Base-by-base conservation (phyloP, 2,329 filamentous ascomycete species). In the Verticillium nubilum region DNA sequence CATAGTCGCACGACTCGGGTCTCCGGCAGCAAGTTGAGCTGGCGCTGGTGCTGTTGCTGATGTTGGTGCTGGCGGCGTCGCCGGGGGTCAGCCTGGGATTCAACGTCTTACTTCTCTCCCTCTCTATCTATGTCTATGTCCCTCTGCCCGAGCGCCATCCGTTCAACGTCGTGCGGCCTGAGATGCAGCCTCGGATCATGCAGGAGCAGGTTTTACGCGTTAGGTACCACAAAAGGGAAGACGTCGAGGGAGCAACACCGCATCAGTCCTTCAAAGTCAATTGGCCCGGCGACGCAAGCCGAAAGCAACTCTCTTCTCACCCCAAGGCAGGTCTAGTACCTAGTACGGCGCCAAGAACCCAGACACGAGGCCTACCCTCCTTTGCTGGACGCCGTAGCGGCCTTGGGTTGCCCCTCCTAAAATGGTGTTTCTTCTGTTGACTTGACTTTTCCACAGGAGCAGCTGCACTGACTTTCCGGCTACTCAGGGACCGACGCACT, bases 121-220 rank as follows among this genome's bases (percentile, higher is more conserved):
- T 47, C 42, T 10, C n/a, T n/a, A n/a, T n/a, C n/a, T 9, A 9
- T 9, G 23, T 47, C 19, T n/a, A 10, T 23, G 7, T 19, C 42
- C 23, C 42, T 10, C n/a, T 25, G n/a, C 7, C 29, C 29, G 2
- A 23, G 42, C 42, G 42, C 42, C 42, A 25, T 25, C 42, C 19
- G 42, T 23, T n/a, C 42, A 47, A 47, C 42, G 42, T 47, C 9
- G 42, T 47, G 19, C 42, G 5, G 42, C 42, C n/a, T 47, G 42
- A 42, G 42, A 47, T 47, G 42, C 42, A 47, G 7, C 42, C n/a
- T 47, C 42, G n/a, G 23, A 47, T 47, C n/a, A 23, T 47, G 9
- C 23, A 6, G 9, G 6, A 64, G 52, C 61, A 61, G 54, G 62
- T 61, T 63, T 62, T 58, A 31, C 61, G 58, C 54, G 33, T 52